phyloP scores from a whole-genome alignment of 768 basidiomycete species.

The Suillus variegatus region DNA sequence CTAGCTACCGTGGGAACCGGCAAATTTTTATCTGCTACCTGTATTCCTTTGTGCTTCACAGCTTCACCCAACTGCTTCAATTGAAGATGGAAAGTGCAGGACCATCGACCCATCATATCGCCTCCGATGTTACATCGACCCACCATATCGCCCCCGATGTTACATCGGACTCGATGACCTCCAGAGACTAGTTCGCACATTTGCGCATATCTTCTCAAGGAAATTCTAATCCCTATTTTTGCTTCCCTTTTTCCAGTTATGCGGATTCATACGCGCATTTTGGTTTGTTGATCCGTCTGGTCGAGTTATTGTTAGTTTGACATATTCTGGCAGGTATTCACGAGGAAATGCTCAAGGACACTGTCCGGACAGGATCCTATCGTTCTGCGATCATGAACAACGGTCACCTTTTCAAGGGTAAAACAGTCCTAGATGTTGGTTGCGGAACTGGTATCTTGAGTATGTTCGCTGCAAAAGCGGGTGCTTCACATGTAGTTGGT shows the following conservation, averaged over 20 bases:
- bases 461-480: slow-evolving; percentile 97
- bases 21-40: not conserved
- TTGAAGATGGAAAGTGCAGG: slow-evolving; percentile 32
- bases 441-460: slow-evolving; percentile 98
- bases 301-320: slow-evolving; percentile 3
- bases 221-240: slow-evolving; percentile 37
- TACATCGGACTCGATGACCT: slow-evolving; percentile 64
- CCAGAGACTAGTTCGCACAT: slow-evolving; percentile 80
- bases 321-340: slow-evolving; percentile 71
- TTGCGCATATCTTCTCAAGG: slow-evolving; percentile 23
- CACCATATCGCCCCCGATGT: slow-evolving; percentile 12
- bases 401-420: slow-evolving; percentile 92
- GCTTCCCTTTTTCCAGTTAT: slow-evolving; percentile 61
- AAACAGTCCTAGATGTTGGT: slow-evolving; percentile 96
- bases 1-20: slow-evolving; percentile 12
- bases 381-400: slow-evolving; percentile 94
- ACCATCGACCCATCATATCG: slow-evolving; percentile 24
- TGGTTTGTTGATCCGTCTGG: slow-evolving; percentile 47
- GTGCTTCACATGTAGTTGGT: slow-evolving; percentile 91
- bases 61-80: slow-evolving; percentile 6
- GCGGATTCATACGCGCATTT: slow-evolving; percentile 97
- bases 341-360: slow-evolving; percentile 99
- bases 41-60: not conserved
- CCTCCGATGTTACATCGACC: slow-evolving; percentile 19
- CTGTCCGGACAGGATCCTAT: slow-evolving; percentile 94